Evolutionary conservation across 768 basidiomycete genomes (phyloP), one percentile per base, ranked within the genome.

Genomic region (Infundibulicybe gibba): DNA sequence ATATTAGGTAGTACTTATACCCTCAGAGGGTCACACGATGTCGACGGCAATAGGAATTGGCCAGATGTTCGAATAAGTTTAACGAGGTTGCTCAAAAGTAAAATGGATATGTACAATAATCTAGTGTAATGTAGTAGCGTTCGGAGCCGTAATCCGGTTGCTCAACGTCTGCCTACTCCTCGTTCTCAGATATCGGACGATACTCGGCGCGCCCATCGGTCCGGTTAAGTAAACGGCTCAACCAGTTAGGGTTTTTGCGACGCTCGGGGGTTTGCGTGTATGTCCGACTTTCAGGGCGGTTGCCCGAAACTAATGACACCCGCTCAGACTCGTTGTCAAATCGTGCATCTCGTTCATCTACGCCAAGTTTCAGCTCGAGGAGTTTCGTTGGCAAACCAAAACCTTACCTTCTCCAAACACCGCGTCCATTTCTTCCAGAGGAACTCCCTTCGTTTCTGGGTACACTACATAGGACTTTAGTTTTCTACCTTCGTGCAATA

Each of bases 371-470:
- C 8, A 15, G 12, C 39, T 14, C n/a, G 12, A 8, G 30, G 37
- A 43, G 19, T 11, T 41, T 37, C 31, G 14, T 31, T 15, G 12
- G n/a, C 5, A 32, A 39, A 20, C 17, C 3, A 15, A 34, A 1
- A 41, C 40, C 63, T n/a, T 47, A 84, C 87, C 87, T 82, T 94
- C 90, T 39, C 90, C 87, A 64, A 94, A 94, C 14, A 93, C 82
- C 19, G 77, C 81, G 58, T 94, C 92, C 84, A 94, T 90, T 61
- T 94, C 90, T 67, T 94, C 92, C 44, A 94, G 68, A 2, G 90
- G 86, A 5, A 92, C 81, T 2, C 90, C 88, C 67, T 80, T 92
- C 11, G 90, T 91, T 64, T 92, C 88, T 1, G 90, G 90, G 59
- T 90, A 90, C 54, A 90, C 89, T 90, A 25, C 25, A 25, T 3